phyloP scores from a whole-genome alignment of 257 asterid species.

The Jasminum sambac region DNA sequence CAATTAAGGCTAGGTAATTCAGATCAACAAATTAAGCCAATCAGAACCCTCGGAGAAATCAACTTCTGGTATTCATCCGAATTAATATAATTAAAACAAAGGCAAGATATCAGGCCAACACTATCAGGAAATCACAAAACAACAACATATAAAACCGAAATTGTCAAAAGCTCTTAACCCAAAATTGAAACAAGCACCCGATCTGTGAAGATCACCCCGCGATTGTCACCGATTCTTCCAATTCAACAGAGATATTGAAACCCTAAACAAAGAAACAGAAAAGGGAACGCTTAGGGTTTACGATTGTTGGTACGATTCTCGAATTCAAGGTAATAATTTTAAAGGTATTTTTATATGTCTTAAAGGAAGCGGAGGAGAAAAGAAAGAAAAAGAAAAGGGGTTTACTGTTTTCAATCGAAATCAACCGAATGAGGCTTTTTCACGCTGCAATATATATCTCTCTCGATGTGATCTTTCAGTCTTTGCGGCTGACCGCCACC shows the following conservation, averaged over 20 bases:
- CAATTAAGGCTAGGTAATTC: not conserved
- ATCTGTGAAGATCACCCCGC: constrained; percentile 40
- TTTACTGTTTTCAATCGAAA: constrained; percentile 33
- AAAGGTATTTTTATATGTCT: constrained; percentile 13
- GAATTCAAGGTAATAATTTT: not conserved
- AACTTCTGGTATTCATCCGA: constrained; percentile 4
- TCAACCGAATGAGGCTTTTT: constrained; percentile 18
- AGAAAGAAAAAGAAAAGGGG: constrained; percentile 32
- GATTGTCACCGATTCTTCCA: constrained; percentile 21
- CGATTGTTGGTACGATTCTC: not conserved
- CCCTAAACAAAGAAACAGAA: constrained; percentile 1
- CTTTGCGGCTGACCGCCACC: constrained; percentile 21
- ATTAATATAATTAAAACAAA: not conserved
- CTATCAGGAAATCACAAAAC: constrained; percentile 11
- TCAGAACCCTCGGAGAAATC: constrained; percentile 7
- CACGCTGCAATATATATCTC: not conserved
- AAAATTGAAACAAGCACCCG: constrained; percentile 28
- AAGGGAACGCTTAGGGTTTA: constrained; percentile 30
- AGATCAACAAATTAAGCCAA: not conserved
- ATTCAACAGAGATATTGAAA: constrained; percentile 19
- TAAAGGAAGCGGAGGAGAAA: constrained; percentile 15
- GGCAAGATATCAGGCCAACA: constrained; percentile 8
- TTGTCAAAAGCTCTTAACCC: constrained; percentile 20
- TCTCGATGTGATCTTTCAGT: constrained; percentile 21
- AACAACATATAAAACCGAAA: not conserved